Evolutionary conservation across 352 stramenopile species (phyloP), one percentile per base, ranked within the genome.

Genomic region (Pythium pyrilobum): DNA sequence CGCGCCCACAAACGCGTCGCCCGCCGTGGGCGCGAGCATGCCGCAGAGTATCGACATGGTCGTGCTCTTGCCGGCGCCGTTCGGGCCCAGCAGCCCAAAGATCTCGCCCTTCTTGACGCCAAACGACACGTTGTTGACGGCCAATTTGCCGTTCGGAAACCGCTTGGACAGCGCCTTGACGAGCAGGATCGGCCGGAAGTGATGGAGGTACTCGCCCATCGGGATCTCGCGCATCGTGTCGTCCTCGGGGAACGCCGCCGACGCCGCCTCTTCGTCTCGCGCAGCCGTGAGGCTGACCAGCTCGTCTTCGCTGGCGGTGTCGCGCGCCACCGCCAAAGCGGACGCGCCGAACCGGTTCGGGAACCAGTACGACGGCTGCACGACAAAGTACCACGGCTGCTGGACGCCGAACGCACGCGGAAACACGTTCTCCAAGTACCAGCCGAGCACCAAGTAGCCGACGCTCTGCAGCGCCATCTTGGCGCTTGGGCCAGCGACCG

Each of bases 31-130:
- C 0, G 77, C 67, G 4, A 98, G 38, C 47, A 97, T 92, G 16
- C 96, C 95, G 24, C 93, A 97, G 6, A 99, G 59, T 59, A 98
- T 98, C n/a, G 76, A 87, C 62, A 99, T 92, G 1, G 93, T 98
- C 16, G 97, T 98, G 29, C 94, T 98, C 53, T 98, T 98, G 13
- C 95, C 93, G 8, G 90, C 86, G 0, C 95, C 95, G 65, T 98
- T 98, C 10, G 89, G 85, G 5, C 95, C 95, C 7, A 98, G 62
- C 0, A 98, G 54, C 0, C 92, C 92, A 44, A 98, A 96, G 33
- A 97, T 92, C 56, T 97, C 85, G n/a, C 94, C 90, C 27, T 86
- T 86, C 43, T 80, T 73, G 13, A 98, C 89, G 9, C 71, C 79
- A 49, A 98, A 86, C 16, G 83, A 93, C 1, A 97, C 69, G n/a